Percentiles rank a stretch among this genome's conserved stretches.
Evolutionary conservation across 495 filamentous ascomycete genomes (phyloP).

Genomic region (Penicillium ucsense): DNA sequence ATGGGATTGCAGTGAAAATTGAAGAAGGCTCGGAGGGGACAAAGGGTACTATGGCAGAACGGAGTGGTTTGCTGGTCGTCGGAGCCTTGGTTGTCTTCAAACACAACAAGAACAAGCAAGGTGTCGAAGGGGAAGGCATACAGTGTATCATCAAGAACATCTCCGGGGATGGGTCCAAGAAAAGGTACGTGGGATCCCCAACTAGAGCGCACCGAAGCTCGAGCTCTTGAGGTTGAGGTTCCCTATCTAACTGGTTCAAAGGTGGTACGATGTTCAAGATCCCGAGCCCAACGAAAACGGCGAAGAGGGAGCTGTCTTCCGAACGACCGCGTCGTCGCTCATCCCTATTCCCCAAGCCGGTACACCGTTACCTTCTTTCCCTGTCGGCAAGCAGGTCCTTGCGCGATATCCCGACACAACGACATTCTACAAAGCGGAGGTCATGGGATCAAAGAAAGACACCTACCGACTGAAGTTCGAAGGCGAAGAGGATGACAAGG

Average conservation of each 20-base stretch:
- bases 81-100: constrained; percentile 82
- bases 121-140: constrained; percentile 61
- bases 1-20: constrained; percentile 38
- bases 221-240: too few relatives aligned
- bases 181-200: constrained; percentile 38
- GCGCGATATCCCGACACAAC: constrained; percentile 87
- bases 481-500: constrained; percentile 74
- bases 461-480: constrained; percentile 67
- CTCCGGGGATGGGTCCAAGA: constrained; percentile 74
- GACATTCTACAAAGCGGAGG: constrained; percentile 94
- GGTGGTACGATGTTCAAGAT: constrained; percentile 85
- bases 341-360: constrained; percentile 67
- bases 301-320: constrained; percentile 61
- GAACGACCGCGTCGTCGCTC: constrained; percentile 67
- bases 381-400: constrained; percentile 69
- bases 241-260: neutral
- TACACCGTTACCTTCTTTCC: constrained; percentile 54
- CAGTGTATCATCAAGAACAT: constrained; percentile 81
- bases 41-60: constrained; percentile 41
- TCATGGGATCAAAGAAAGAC: constrained; percentile 62
- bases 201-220: neutral
- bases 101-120: constrained; percentile 61
- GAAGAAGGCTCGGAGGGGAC: constrained; percentile 46
- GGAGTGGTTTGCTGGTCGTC: constrained; percentile 47
- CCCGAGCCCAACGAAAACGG: constrained; percentile 76